These are phyloP conservation scores for Curvularia lunata DNA, from an alignment of 2,329 filamentous ascomycete genomes.

Conservation along the genomic window DNA sequence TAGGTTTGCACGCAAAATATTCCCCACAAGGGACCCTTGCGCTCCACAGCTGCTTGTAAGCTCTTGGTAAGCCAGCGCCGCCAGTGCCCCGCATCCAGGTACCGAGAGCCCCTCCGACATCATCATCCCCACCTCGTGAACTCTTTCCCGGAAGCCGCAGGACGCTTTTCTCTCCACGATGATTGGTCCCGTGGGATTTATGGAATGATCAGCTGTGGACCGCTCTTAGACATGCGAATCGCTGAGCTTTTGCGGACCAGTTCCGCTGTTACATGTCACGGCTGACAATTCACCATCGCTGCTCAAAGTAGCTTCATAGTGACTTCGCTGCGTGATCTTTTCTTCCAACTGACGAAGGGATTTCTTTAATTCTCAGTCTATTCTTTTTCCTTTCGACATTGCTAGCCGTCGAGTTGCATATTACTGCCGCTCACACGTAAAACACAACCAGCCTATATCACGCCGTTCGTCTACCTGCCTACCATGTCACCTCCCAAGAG, in stretches of 20 bases:
- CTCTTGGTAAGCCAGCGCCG: conserved; percentile 19
- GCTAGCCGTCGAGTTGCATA: not conserved
- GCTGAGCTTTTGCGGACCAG: conserved; percentile 11
- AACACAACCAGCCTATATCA: not conserved
- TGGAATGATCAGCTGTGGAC: conserved; percentile 11
- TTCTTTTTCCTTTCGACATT: not conserved
- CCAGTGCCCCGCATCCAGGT: conserved; percentile 22
- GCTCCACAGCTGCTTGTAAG: conserved; percentile 11
- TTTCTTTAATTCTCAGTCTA: not conserved
- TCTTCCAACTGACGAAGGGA: not conserved
- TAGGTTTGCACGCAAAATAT: not conserved
- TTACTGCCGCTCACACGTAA: not conserved
- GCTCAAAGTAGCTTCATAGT: not conserved
- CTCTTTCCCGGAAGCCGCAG: conserved; percentile 12
- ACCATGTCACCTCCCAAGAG: conserved; percentile 7
- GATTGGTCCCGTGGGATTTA: conserved; percentile 15
- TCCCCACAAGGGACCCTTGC: not conserved
- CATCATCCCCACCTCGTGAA: conserved; percentile 17
- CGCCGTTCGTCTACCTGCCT: not conserved
- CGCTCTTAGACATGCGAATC: not conserved
- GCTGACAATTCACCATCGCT: conserved; percentile 1
- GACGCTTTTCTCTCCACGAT: not conserved
- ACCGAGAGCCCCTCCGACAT: conserved; percentile 23
- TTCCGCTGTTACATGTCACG: conserved; percentile 4
- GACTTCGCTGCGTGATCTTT: not conserved